These are phyloP conservation scores for Neurospora sp. DNA, from an alignment of 495 filamentous ascomycete genomes.

Conservation along the genomic window DNA sequence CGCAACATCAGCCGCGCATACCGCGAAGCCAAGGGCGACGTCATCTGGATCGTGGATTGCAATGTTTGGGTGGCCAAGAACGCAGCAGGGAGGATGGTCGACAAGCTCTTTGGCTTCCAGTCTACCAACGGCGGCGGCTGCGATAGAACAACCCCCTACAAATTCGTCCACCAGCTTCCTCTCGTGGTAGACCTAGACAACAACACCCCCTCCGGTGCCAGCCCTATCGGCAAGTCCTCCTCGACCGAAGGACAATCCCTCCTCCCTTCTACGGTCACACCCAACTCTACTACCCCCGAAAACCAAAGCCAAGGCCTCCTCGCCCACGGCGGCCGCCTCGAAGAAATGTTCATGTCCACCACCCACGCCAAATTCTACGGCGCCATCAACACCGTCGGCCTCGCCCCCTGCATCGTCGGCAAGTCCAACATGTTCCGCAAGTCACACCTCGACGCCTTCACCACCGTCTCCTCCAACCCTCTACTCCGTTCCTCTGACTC, in stretches of 20 bases:
- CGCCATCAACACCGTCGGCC: constrained; percentile 84
- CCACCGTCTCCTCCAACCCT: constrained; percentile 40
- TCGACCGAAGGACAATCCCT: constrained; percentile 6
- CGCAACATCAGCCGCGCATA: constrained; percentile 93
- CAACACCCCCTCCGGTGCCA: constrained; percentile 5
- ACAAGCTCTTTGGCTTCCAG: constrained; percentile 62
- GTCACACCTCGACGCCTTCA: constrained; percentile 76
- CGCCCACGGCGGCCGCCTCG: constrained; percentile 66
- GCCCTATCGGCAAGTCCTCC: constrained; percentile 6
- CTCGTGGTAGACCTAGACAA: constrained; percentile 66
- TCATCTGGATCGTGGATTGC: constrained; percentile 93
- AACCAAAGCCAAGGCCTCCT: neutral
- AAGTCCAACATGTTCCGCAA: constrained; percentile 98
- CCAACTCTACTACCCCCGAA: neutral
- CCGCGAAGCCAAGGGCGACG: constrained; percentile 82
- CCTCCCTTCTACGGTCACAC: neutral
- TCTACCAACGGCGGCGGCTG: constrained; percentile 16
- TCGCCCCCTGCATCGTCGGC: constrained; percentile 90
- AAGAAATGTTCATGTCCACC: constrained; percentile 89
- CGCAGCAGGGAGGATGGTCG: constrained; percentile 77
- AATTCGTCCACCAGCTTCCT: constrained; percentile 93
- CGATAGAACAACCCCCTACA: constrained; percentile 50
- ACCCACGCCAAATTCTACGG: constrained; percentile 97
- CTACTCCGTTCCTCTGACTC: constrained; percentile 33
- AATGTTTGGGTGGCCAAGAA: constrained; percentile 86